These are phyloP conservation scores for Volutella citrinella DNA, from an alignment of 2,329 filamentous ascomycete genomes.

Conservation along the genomic window DNA sequence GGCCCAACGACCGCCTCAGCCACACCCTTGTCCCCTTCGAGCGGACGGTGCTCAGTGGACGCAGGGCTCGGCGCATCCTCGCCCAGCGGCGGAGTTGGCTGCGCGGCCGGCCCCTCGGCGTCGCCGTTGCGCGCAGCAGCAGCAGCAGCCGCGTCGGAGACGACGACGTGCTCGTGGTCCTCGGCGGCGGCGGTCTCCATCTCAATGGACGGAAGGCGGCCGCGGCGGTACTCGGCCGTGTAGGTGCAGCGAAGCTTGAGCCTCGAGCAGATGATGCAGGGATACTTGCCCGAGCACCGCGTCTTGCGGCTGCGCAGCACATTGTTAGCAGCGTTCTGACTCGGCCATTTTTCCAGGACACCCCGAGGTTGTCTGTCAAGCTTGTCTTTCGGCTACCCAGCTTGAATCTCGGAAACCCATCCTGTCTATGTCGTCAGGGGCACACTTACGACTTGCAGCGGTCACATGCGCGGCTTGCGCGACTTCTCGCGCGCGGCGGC, in stretches of 20 bases:
- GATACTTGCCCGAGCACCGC: constrained; percentile 3
- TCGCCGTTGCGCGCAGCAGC: too few species aligned
- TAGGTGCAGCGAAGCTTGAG: constrained; percentile 1
- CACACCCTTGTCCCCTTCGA: neutral
- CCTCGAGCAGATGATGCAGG: constrained; percentile 2
- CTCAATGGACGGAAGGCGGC: neutral
- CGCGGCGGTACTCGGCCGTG: constrained; percentile 3
- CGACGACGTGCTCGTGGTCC: neutral
- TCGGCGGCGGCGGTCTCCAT: neutral
- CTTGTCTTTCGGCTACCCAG: too few species aligned
- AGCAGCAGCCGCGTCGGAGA: neutral
- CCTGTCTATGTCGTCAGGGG: too few species aligned
- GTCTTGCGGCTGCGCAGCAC: neutral
- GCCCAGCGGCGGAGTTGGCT: neutral
- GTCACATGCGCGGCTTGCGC: constrained; percentile 4
- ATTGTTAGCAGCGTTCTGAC: neutral
- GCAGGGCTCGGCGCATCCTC: neutral
- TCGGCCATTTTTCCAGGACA: neutral
- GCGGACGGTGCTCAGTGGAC: neutral
- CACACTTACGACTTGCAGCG: constrained; percentile 4
- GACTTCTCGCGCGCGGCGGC: neutral
- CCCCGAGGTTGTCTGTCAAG: too few species aligned
- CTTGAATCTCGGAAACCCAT: too few species aligned
- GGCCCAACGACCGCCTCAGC: neutral
- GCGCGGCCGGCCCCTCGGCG: too few species aligned